Evolutionary conservation across 352 stramenopile genomes (phyloP).

Genomic region (Pythium chondricola): DNA sequence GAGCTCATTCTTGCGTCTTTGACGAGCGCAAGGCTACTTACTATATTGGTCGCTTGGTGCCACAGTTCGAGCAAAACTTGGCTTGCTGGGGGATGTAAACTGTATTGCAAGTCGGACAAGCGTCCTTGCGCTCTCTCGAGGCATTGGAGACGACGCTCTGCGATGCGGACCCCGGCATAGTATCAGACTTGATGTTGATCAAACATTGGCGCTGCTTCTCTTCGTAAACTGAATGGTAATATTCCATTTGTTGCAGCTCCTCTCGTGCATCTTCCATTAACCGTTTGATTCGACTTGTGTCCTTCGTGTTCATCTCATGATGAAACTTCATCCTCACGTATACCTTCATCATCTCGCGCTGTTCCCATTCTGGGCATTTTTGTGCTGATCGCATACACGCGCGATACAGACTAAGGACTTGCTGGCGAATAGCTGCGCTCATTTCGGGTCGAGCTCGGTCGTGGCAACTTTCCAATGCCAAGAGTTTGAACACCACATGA

Average conservation of each 20-base stretch:
- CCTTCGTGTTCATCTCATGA: slow-evolving; percentile 35
- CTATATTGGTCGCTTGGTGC: slow-evolving; percentile 31
- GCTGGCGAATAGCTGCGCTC: slow-evolving; percentile 22
- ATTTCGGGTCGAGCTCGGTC: too few relatives aligned
- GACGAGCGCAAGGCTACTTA: too few relatives aligned
- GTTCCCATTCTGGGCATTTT: slow-evolving; percentile 67
- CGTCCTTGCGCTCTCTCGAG: not conserved
- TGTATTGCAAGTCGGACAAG: slow-evolving; percentile 36
- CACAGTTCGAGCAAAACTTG: slow-evolving; percentile 75
- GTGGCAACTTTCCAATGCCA: too few relatives aligned
- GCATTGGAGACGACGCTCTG: not conserved
- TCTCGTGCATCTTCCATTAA: slow-evolving; percentile 60
- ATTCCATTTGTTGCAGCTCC: slow-evolving; percentile 82
- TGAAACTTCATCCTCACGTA: slow-evolving; percentile 82
- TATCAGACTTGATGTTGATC: too few relatives aligned
- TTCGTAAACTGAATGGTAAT: slow-evolving; percentile 80
- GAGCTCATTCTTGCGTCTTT: not conserved
- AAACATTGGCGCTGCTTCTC: slow-evolving; percentile 39
- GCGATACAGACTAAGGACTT: slow-evolving; percentile 59
- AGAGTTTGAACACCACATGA: too few relatives aligned
- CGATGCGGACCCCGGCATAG: too few relatives aligned
- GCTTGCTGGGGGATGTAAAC: slow-evolving; percentile 39
- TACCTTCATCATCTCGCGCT: slow-evolving; percentile 79
- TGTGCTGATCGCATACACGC: slow-evolving; percentile 70
- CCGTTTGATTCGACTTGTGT: slow-evolving; percentile 45